Evolutionary conservation across 352 stramenopile genomes (phyloP).

Genomic region (Pythium apleroticum): DNA sequence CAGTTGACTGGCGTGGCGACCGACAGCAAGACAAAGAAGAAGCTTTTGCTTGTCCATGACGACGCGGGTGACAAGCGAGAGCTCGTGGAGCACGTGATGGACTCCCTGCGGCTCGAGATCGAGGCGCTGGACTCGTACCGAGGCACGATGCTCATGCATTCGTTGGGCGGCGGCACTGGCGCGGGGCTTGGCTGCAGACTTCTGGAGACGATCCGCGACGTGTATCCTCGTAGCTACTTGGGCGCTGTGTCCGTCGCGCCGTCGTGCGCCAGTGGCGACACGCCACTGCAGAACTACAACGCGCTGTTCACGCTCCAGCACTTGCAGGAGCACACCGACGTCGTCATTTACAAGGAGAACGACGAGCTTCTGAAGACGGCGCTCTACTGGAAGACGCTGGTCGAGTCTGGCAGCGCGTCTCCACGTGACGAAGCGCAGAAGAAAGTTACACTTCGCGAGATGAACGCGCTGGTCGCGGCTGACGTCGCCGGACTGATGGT

Average conservation of each 20-base stretch:
- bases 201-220: constrained; percentile 79
- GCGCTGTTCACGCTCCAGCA: constrained; percentile 66
- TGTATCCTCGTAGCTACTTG: constrained; percentile 72
- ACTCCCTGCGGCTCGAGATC: constrained; percentile 72
- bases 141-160: constrained; percentile 77
- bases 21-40: constrained; percentile 7
- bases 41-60: constrained; percentile 5
- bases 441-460: constrained; percentile 50
- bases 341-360: constrained; percentile 85
- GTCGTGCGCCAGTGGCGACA: constrained; percentile 60
- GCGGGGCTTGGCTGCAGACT: constrained; percentile 78
- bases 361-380: constrained; percentile 68
- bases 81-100: constrained; percentile 66
- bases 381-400: constrained; percentile 53
- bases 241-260: constrained; percentile 68
- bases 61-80: constrained; percentile 38
- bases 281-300: constrained; percentile 88
- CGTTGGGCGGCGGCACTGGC: constrained; percentile 79
- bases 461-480: constrained; percentile 54
- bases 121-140: constrained; percentile 70
- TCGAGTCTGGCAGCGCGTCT: not conserved
- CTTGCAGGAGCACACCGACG: constrained; percentile 71
- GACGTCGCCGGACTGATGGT: constrained; percentile 70
- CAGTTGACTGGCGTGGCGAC: not conserved
- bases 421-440: constrained; percentile 11